Base-by-base conservation (phyloP, 306 rosid genomes). In the Luffa acutangula region DNA sequence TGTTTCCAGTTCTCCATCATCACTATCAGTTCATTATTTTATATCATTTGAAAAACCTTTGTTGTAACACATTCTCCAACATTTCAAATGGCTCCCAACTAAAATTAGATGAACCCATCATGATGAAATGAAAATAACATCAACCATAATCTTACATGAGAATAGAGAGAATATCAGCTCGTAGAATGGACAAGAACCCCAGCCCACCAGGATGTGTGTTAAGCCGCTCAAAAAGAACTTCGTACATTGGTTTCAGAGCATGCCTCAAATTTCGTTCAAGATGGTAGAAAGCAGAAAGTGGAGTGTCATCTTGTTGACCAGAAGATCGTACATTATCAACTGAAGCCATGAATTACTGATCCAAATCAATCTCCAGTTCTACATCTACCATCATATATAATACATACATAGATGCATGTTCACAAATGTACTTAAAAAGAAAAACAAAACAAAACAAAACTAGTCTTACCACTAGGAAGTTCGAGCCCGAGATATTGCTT, bases 171-270 rank as follows among this genome's bases (percentile, higher is more conserved):
- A 92, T 91, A 85, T 92, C 90, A 48, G 92, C 93, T 65, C 98
- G 96, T 79, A 94, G 85, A 88, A 74, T 85, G 80, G 97, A 80
- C 78, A 94, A 87, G 87, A 88, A 84, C 83, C 84, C 91, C 88
- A 94, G 87, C 54, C 98, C 98, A 80, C 98, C 98, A 3, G 97
- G 90, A 82, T 94, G 93, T 9, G 91, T 92, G 83, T 94, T 94
- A 81, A 92, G 97, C 25, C 92, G 89, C 87, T 91, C 98, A 84
- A 94, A 94, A 45, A 94, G 93, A 83, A 87, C 91, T 85, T 92
- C 98, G 41, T 92, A 94, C 66, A 78, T 81, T 15, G 98, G 98
- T 86, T 90, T 88, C 45, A 94, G 92, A 9, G 95, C 89, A 41
- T 88, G 92, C 82, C 98, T 92, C 90, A 94, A 85, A 81, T 88